A percentile compares a stretch with the other conserved stretches of the same genome.
Evolutionary conservation across 257 asterid species (phyloP).

Genomic region (Ehretia macrophylla): DNA sequence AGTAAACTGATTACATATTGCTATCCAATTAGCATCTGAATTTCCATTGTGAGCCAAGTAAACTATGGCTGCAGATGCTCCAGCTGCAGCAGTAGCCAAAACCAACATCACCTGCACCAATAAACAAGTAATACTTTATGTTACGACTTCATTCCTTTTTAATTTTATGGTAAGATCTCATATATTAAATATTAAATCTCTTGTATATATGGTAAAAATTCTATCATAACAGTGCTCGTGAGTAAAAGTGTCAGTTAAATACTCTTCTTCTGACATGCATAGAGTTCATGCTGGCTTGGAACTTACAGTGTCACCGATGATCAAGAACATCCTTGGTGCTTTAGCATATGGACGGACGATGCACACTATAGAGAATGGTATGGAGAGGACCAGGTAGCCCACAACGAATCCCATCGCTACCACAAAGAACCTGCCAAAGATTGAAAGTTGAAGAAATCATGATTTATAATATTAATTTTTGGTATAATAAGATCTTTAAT

Average conservation of each 20-base stretch:
- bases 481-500: too few relatives aligned
- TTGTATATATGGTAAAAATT: too few relatives aligned
- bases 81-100: slow-evolving; percentile 52
- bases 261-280: too few relatives aligned
- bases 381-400: slow-evolving; percentile 58
- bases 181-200: too few relatives aligned
- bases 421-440: slow-evolving; percentile 60
- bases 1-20: slow-evolving; percentile 56
- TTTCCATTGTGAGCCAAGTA: slow-evolving; percentile 70
- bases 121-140: too few relatives aligned
- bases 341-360: slow-evolving; percentile 33
- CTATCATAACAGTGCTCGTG: too few relatives aligned
- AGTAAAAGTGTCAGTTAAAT: neutral
- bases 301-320: slow-evolving; percentile 53
- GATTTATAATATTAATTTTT: too few relatives aligned
- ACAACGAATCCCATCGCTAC: slow-evolving; percentile 47
- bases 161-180: too few relatives aligned
- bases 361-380: slow-evolving; percentile 66
- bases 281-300: neutral
- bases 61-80: slow-evolving; percentile 64
- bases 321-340: slow-evolving; percentile 35
- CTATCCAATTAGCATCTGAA: slow-evolving; percentile 54
- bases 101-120: slow-evolving; percentile 41
- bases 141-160: neutral
- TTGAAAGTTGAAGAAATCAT: neutral